Evolutionary conservation across 345 rosid species (phyloP), one percentile per base, ranked within the genome.

Genomic region (Hibiscus mutabilis): DNA sequence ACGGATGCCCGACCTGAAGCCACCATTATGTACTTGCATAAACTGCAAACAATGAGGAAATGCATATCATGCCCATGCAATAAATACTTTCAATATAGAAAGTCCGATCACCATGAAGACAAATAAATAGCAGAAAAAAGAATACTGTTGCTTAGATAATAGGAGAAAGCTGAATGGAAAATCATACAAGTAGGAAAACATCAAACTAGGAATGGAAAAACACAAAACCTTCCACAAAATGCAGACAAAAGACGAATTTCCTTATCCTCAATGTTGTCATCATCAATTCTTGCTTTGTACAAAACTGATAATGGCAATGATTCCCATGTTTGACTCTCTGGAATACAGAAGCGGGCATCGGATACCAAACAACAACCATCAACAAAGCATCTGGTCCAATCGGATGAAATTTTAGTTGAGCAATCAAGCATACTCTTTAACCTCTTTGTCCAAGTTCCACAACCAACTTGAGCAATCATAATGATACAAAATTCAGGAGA

Each of bases 241-340:
- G 79, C 68, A 1, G 85, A 77, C 83, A 88, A 63, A 67, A 93
- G 90, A 75, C 82, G 76, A 68, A 91, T 74, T 72, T 86, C 84
- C 22, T 82, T 77, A 57, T 87, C 74, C 7, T 84, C 74, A 46
- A 83, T 18, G 69, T 72, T 58, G 27, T 81, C 77, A 22, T 81
- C 74, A 61, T 85, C 89, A 56, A 31, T 74, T 56, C 74, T 87
- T 73, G 91, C 84, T 2, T 29, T 65, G 16, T 78, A 83, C 65
- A 82, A 78, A 74, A 75, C 42, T 37, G 97, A 86, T 31, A 88
- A 84, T 6, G 96, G 96, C 75, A 87, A 68, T 64, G 85, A 84
- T 25, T 93, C 91, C 96, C 97, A 91, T 67, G 84, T 75, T 77
- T 88, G 91, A 76, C 93, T 86, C 61, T 93, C 94, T 37, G 90